These are phyloP conservation scores for Knoxdaviesia capensis DNA, from an alignment of 2,329 filamentous ascomycete species.

Conservation along the genomic window DNA sequence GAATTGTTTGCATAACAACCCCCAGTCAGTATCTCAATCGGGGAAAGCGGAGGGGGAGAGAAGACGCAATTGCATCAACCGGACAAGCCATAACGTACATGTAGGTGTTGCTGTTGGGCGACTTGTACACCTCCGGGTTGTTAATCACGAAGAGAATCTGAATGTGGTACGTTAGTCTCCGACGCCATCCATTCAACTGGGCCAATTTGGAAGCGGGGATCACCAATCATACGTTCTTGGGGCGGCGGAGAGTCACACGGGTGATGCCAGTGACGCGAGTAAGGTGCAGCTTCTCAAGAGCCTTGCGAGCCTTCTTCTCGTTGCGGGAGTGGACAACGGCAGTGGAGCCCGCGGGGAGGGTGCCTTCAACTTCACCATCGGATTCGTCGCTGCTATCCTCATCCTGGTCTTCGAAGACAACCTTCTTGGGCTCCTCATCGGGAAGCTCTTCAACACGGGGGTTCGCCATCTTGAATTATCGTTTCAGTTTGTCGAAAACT, in stretches of 20 bases:
- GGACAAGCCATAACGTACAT: conserved; percentile 46
- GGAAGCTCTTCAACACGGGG: conserved; percentile 94
- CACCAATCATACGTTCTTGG: conserved; percentile 75
- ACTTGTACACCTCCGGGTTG: conserved; percentile 99
- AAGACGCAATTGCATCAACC: background rate
- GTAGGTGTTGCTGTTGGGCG: conserved; percentile 97
- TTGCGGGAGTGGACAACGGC: conserved; percentile 94
- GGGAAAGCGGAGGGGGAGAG: background rate
- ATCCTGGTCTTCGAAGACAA: conserved; percentile 48
- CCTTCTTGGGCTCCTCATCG: conserved; percentile 76
- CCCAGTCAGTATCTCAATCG: background rate
- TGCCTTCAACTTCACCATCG: conserved; percentile 58
- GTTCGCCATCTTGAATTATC: conserved; percentile 60
- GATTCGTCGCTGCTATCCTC: conserved; percentile 55
- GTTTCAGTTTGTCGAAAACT: background rate
- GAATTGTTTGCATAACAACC: background rate
- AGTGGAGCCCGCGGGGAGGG: conserved; percentile 62
- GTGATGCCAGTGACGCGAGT: conserved; percentile 95
- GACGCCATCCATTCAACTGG: background rate
- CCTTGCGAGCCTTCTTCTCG: conserved; percentile 99
- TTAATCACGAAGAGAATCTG: conserved; percentile 99
- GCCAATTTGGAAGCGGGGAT: background rate
- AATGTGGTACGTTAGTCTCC: background rate
- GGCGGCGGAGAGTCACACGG: conserved; percentile 88
- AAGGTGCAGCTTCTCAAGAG: conserved; percentile 93